Percentiles rank a stretch among this genome's conserved stretches.
Conservation (phyloP, 1,139 yeast species). For the Taphrina confusa region DNA sequence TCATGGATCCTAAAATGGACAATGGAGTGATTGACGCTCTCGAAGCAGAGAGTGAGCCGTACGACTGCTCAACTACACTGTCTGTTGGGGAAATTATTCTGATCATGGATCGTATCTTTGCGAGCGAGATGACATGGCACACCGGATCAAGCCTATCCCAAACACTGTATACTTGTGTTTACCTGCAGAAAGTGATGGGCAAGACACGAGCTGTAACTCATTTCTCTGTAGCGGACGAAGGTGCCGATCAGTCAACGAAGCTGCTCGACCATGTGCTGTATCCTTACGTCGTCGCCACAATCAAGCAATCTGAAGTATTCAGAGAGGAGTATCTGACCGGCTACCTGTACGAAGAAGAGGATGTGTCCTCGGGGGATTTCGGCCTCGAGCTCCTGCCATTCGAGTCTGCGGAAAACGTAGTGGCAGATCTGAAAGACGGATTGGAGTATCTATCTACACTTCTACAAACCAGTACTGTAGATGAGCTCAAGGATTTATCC, state of each 20-base stretch:
- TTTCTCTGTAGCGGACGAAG: not conserved
- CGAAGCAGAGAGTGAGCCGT: not conserved
- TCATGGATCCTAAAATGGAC: constrained; percentile 39
- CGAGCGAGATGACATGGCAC: constrained; percentile 35
- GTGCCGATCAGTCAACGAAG: not conserved
- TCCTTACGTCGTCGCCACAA: constrained; percentile 32
- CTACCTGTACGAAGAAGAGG: constrained; percentile 34
- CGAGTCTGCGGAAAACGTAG: not conserved
- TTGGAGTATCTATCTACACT: constrained; percentile 7
- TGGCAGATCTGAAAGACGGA: not conserved
- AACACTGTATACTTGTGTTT: constrained; percentile 34
- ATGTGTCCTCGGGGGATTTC: constrained; percentile 24
- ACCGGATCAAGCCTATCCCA: constrained; percentile 35
- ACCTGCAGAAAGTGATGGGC: constrained; percentile 22
- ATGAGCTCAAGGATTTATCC: not conserved
- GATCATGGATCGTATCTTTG: constrained; percentile 33
- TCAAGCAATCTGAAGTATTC: constrained; percentile 18
- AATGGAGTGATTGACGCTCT: constrained; percentile 31
- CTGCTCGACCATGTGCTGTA: constrained; percentile 25
- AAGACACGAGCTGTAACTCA: not conserved
- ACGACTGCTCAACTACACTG: constrained; percentile 10
- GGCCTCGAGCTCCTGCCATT: constrained; percentile 7
- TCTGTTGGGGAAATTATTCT: constrained; percentile 9
- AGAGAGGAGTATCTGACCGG: constrained; percentile 29
- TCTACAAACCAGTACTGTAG: not conserved